Evolutionary conservation across 495 filamentous ascomycete genomes (phyloP).

Genomic region (Aspergillus sparsus): DNA sequence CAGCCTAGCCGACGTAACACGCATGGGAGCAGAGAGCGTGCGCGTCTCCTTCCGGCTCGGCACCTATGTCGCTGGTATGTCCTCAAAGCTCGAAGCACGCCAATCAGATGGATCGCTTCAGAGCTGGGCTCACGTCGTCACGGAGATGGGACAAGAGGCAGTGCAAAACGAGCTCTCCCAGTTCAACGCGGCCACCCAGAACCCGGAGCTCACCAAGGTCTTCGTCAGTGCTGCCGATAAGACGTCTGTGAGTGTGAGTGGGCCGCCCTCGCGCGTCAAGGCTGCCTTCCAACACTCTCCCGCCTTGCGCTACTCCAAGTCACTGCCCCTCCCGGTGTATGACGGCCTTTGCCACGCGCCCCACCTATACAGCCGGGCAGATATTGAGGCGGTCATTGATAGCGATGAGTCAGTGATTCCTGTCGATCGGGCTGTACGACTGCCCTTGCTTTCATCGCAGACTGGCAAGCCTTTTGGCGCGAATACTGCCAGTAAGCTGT

Average conservation of each 20-base stretch:
- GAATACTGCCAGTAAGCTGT: constrained; percentile 4
- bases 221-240: constrained; percentile 41
- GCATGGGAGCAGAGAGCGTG: constrained; percentile 31
- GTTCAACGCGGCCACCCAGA: constrained; percentile 26
- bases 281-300: constrained; percentile 32
- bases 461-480: constrained; percentile 6
- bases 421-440: constrained; percentile 4
- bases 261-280: constrained; percentile 43
- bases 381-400: constrained; percentile 25
- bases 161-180: constrained; percentile 40
- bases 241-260: constrained; percentile 43
- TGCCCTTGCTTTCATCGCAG: constrained; percentile 15
- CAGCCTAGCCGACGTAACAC: constrained; percentile 26
- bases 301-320: constrained; percentile 34
- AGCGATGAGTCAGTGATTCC: constrained; percentile 6
- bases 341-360: constrained; percentile 45
- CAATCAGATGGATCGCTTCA: constrained; percentile 23
- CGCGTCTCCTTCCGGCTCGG: constrained; percentile 43
- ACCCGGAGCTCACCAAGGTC: constrained; percentile 29
- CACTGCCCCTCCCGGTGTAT: constrained; percentile 34
- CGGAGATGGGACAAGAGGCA: constrained; percentile 28
- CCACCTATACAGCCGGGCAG: constrained; percentile 37
- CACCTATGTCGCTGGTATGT: constrained; percentile 35
- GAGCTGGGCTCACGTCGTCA: constrained; percentile 47
- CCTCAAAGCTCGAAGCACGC: constrained; percentile 34